Evolutionary conservation across 768 basidiomycete genomes (phyloP), one percentile per base, ranked within the genome.

Genomic region (Auriscalpium microsporum): DNA sequence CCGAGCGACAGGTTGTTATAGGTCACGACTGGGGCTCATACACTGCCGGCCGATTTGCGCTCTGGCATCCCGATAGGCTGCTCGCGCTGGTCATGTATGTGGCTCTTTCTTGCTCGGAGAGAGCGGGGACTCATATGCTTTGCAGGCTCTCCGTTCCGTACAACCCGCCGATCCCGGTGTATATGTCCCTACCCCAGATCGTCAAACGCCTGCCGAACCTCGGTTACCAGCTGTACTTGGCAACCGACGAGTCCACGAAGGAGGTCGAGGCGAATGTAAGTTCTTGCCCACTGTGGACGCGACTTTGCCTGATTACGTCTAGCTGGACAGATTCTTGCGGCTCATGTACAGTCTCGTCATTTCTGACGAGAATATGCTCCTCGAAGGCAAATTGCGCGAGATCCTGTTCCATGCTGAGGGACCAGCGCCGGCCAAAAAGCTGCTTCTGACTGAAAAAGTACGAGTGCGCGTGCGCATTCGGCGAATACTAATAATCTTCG

Each of bases 1-100:
- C 34, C 52, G 35, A 10, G 16, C 16, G n/a, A 40, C 54, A 76
- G 84, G 74, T 87, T 10, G 69, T 90, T 54, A 74, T 90, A 55
- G 90, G 87, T 0, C 90, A 91, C 62, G 90, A 92, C 62, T 91
- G 89, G 89, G 90, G 90, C 6, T 72, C 85, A 3, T 79, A 72
- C 57, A 78, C 73, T 11, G 86, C 76, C 2, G 77, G 75, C 45
- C 74, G 88, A 19, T 84, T 92, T 62, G 82, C 85, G 10, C 72
- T 88, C 21, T 90, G 85, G 84, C 69, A 87, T 64, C 86, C 90
- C 0, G 69, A 81, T 13, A 75, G 86, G 36, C 59, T 87, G 37
- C 61, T 75, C 6, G 83, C 81, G 0, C 71, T 90, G 17, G 73
- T 77, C 0, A 70, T 83, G 89, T 86, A 68, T 46, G 58, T 45